These are phyloP conservation scores for Globisporangium irregulare DNA, from an alignment of 352 stramenopile species.

Conservation along the genomic window DNA sequence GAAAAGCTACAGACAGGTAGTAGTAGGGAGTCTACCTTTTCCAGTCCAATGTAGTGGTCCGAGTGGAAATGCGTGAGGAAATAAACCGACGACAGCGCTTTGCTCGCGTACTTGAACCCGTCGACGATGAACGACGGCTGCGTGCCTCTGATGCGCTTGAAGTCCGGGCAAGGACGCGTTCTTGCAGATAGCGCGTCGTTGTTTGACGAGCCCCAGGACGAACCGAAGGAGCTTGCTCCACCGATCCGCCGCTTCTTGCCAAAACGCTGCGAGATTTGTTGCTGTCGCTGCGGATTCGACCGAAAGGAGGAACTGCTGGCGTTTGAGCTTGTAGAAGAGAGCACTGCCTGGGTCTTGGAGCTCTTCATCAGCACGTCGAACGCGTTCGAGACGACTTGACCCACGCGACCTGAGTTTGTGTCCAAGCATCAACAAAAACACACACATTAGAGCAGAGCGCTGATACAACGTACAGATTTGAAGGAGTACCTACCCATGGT, in stretches of 20 bases:
- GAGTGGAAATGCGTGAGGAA: conserved; percentile 98
- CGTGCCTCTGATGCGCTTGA: conserved; percentile 77
- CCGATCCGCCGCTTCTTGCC: conserved; percentile 22
- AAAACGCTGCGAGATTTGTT: conserved; percentile 25
- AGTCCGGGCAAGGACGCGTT: conserved; percentile 54
- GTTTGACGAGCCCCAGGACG: conserved; percentile 3
- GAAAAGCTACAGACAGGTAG: background rate
- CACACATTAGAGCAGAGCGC: background rate
- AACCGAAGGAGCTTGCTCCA: conserved; percentile 11
- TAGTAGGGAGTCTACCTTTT: conserved; percentile 30
- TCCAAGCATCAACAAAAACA: background rate
- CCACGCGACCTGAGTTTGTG: conserved; percentile 10
- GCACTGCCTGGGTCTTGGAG: conserved; percentile 55
- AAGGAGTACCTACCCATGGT: conserved; percentile 9
- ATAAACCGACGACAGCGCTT: conserved; percentile 82
- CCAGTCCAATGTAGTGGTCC: conserved; percentile 95
- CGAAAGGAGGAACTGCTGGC: background rate
- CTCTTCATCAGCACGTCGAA: conserved; percentile 85
- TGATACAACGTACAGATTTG: background rate
- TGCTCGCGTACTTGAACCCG: conserved; percentile 80
- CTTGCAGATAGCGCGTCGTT: background rate
- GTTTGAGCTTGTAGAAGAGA: conserved; percentile 14
- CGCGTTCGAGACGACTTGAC: conserved; percentile 41
- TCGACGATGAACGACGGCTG: conserved; percentile 85
- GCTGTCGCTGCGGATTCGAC: background rate